Conservation (phyloP, 179 eudicot species). For the Sideroxylon spinosum region DNA sequence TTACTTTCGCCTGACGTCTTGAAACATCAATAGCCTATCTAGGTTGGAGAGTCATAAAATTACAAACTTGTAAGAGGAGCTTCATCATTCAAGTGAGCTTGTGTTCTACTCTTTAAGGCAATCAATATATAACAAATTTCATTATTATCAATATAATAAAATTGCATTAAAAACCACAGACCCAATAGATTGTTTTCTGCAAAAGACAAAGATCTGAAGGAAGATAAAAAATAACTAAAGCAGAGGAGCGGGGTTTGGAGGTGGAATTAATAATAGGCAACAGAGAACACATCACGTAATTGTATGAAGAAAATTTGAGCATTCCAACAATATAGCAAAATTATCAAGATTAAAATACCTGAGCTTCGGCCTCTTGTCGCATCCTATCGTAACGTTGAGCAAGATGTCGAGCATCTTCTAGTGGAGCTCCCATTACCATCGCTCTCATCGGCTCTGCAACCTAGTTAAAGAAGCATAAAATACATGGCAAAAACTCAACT, state of each 20-base stretch:
- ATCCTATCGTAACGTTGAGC: conserved; percentile 93
- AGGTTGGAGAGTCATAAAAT: conserved; percentile 31
- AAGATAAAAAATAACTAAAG: neutral
- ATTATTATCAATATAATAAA: neutral
- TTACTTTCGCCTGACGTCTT: conserved; percentile 59
- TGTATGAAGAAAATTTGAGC: neutral
- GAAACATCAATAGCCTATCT: conserved; percentile 85
- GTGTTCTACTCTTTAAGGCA: neutral
- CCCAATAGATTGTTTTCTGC: neutral
- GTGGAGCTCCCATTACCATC: conserved; percentile 94
- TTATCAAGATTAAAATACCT: conserved; percentile 44
- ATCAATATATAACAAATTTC: neutral
- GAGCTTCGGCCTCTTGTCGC: conserved; percentile 98
- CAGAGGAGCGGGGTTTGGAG: too few species aligned
- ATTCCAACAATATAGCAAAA: conserved; percentile 30
- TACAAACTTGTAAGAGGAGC: conserved; percentile 9
- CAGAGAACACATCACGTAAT: neutral
- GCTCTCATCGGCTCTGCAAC: conserved; percentile 94
- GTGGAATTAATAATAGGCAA: neutral
- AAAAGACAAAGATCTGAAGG: too few species aligned
- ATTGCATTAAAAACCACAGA: neutral
- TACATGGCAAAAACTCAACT: neutral
- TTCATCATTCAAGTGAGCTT: neutral
- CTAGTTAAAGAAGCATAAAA: conserved; percentile 26
- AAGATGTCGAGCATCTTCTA: conserved; percentile 98